Evolutionary conservation across 2,329 filamentous ascomycete species (phyloP), one percentile per base, ranked within the genome.

Genomic region (Podosphaera fusca): DNA sequence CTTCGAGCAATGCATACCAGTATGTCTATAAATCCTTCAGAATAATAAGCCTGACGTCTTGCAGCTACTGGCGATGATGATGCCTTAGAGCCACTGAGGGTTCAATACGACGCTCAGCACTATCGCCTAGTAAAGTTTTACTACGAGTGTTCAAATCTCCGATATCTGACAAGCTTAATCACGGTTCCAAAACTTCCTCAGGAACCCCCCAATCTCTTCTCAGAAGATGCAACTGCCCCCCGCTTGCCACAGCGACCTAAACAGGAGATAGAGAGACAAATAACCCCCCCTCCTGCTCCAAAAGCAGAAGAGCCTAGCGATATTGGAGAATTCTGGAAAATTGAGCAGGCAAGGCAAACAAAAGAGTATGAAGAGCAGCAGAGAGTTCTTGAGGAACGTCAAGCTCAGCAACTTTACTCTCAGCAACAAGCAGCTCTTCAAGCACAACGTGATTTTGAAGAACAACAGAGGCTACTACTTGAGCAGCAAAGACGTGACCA

Each of bases 251-350:
- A 81, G 30, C 78, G 92, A 59, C 92, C 74, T 69, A 95, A 77
- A 72, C 84, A 74, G 74, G 88, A 76, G 71, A 85, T 78, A 64
- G 84, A 75, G 73, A 75, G 71, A 68, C 72, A 78, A 57, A 82
- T 85, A 1, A 81, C 83, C 0, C 85, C 87, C 5, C 79, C 84
- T 1, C 79, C 79, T 8, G 74, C 77, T 54, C 77, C 80, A 5
- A 82, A 82, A 63, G 73, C 79, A 0, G 81, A 88, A 3, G 92
- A 95, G 64, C 90, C 90, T 0, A 89, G 92, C 66, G 87, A 94
- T 54, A 96, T 98, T 67, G 87, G 87, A 56, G 92, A 98, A 65
- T 98, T 98, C 70, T 98, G 92, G 92, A 94, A 94, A 71, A 86
- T 81, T 63, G 89, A 96, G 69, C 79, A 95, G 60, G 84, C 85